Base-by-base conservation (phyloP, 2,329 filamentous ascomycete genomes). In the Aspergillus oerlinghausenensis region DNA sequence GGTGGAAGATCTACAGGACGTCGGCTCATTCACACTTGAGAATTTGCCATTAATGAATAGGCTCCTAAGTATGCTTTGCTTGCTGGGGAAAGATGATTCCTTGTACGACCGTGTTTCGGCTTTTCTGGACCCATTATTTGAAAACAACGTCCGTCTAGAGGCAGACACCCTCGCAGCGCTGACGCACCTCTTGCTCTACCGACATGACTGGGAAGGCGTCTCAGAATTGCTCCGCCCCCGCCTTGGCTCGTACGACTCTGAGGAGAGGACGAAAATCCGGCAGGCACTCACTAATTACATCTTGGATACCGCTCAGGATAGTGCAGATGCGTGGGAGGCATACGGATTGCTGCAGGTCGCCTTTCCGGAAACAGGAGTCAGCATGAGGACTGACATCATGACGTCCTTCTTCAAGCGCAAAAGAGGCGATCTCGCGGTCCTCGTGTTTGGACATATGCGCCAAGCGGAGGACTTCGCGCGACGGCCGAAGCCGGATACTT, bases 381-480 rank as follows among this genome's bases (percentile, higher is more conserved):
- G 80, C 2, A 79, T 83, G 51, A 88, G 93, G 9, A 85, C 87
- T 14, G 74, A 80, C 26, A 79, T 97, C 48, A 96, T 99, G 89
- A 82, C 87, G 23, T 80, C 83, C 23, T 97, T 97, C 75, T 96
- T 95, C 69, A 76, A 81, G 7, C 87, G 91, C 42, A 81, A 84
- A 28, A 85, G 92, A 10, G 82, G 90, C 11, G 92, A 97, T 67
- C 92, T 97, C 82, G 92, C 90, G 2, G 86, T 85, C 49, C 82
- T 92, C 60, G 86, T 96, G 35, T 97, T 99, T 73, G 89, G 89
- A 14, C 90, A 97, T 70, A 97, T 97, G 92, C 88, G 92, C n/a
- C 82, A 88, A 51, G 87, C 92, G 61, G 80, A 82, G 25, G 84
- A 87, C 56, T 76, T 77, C 2, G 75, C 78, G 1, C 83, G 84